Evolutionary conservation across 306 rosid species (phyloP), one percentile per base, ranked within the genome.

Genomic region (Styphnolobium japonicum): DNA sequence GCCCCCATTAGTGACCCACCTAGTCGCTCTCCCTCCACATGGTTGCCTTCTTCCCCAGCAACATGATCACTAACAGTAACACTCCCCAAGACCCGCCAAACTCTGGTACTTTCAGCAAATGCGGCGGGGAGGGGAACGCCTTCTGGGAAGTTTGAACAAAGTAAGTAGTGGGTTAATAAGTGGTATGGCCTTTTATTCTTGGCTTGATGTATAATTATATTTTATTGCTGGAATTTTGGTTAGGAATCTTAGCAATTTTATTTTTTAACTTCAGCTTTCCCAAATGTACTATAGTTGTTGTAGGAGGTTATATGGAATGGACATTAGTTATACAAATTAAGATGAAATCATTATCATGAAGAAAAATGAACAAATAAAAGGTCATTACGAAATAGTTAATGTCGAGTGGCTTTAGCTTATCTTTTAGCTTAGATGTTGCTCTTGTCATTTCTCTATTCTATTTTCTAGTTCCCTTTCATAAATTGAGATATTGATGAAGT

Each of bases 151-250:
- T 27, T 27, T 1, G 31, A 27, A 27, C 31, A 27, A 27, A 3
- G 31, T 27, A 27, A 27, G 31, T 27, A 1, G 31, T 87, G 86
- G 88, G 90, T 90, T 31, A 88, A 88, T 63, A 81, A 87, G 55
- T 90, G 95, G 92, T 88, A 85, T 29, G 84, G 2, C 4, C 70
- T 46, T 25, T 55, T 63, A 10, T 23, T n/a, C 34, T 45, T 63
- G n/a, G n/a, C n/a, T n/a, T n/a, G n/a, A n/a, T n/a, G n/a, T n/a
- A n/a, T n/a, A n/a, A n/a, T n/a, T 10, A 8, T 63, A 18, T 51
- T 31, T 16, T 51, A 10, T 21, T 10, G 21, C 36, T 31, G 12
- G 8, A 71, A 6, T 12, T 18, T 71, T 71, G 34, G 46, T 34
- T 71, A 2, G 31, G 3, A 16, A 16, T 51, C 23, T 33, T 6